phyloP scores from a whole-genome alignment of 2,329 filamentous ascomycete genomes.

The Lasiodiplodia hormozganensis region DNA sequence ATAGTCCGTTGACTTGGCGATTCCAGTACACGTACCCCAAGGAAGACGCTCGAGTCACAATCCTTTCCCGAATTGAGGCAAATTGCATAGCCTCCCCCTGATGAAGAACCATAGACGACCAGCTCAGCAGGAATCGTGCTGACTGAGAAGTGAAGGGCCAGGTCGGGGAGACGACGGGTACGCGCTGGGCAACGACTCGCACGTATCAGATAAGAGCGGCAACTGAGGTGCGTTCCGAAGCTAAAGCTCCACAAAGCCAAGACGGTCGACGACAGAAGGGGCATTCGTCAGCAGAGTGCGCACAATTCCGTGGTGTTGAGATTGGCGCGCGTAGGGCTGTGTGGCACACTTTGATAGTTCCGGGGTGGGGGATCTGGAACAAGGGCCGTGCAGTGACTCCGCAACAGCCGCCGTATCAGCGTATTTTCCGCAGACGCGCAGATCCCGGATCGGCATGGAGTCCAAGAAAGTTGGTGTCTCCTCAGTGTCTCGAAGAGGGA shows the following conservation, averaged over 20 bases:
- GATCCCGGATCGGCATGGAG: neutral
- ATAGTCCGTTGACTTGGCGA: too few species aligned
- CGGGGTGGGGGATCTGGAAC: neutral
- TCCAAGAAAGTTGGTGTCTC: conserved; percentile 6
- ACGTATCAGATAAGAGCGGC: neutral
- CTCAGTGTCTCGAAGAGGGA: conserved; percentile 9
- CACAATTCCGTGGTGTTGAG: conserved; percentile 11
- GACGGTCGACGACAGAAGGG: too few species aligned
- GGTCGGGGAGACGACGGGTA: neutral
- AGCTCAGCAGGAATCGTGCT: neutral
- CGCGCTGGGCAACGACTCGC: neutral
- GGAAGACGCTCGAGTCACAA: neutral
- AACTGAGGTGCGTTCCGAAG: neutral
- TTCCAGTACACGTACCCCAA: too few species aligned
- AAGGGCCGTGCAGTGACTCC: neutral
- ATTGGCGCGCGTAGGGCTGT: neutral
- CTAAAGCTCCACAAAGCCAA: neutral
- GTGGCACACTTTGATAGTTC: neutral
- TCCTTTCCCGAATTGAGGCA: neutral
- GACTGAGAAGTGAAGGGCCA: neutral
- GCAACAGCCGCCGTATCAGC: conserved; percentile 16
- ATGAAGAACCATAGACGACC: neutral
- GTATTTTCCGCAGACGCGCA: neutral
- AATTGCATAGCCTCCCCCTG: neutral
- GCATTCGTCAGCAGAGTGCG: neutral